Evolutionary conservation across 2,329 filamentous ascomycete species (phyloP).

Genomic region (Xylariaceae sp.): DNA sequence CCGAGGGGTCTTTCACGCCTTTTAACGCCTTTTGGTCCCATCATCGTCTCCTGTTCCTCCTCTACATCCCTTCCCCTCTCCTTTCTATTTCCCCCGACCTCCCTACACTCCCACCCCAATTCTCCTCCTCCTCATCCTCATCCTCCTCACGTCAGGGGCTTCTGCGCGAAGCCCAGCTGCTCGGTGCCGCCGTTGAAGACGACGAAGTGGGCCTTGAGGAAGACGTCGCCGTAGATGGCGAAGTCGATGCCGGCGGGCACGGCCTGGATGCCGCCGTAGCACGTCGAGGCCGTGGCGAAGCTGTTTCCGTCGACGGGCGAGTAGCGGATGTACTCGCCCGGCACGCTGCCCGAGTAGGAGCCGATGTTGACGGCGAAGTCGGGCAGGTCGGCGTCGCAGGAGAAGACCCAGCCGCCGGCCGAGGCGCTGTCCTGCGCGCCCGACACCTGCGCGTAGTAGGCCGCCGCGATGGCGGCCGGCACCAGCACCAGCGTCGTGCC

Average conservation of each 20-base stretch:
- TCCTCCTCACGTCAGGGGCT: constrained; percentile 12
- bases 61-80: no score
- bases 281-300: constrained; percentile 45
- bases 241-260: constrained; percentile 45
- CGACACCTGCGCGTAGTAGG: constrained; percentile 50
- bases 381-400: constrained; percentile 43
- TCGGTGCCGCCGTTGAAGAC: constrained; percentile 48
- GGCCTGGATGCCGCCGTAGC: constrained; percentile 61
- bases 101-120: no score
- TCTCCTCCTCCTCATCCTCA: no score
- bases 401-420: constrained; percentile 49
- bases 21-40: no score
- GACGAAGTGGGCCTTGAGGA: constrained; percentile 62
- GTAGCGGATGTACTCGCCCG: constrained; percentile 35
- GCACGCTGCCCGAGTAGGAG: constrained; percentile 17
- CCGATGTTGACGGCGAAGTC: constrained; percentile 23
- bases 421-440: constrained; percentile 35
- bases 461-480: constrained; percentile 38
- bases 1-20: no score
- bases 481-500: constrained; percentile 58
- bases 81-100: no score
- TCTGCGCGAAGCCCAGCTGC: constrained; percentile 40
- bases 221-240: constrained; percentile 62
- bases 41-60: no score
- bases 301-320: constrained; percentile 37